Evolutionary conservation across 2,329 filamentous ascomycete species (phyloP), one percentile per base, ranked within the genome.

Genomic region (Neoarthrinium moseri): DNA sequence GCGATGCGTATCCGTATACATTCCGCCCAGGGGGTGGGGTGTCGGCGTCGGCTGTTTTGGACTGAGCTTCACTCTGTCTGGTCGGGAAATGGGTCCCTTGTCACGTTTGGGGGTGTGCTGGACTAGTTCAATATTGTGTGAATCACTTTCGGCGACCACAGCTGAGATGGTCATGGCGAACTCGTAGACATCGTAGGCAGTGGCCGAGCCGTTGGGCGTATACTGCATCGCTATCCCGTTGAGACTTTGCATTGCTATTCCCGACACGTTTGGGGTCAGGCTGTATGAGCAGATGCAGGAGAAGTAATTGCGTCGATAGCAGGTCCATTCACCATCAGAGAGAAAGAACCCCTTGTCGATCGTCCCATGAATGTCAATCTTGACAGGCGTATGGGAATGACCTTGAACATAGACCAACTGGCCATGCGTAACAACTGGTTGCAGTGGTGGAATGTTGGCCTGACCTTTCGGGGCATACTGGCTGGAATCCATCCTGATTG

Each of bases 51-150:
- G 77, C 13, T 81, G 81, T 43, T 80, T 83, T 5, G 89, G 86
- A 11, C 80, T 73, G 22, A 95, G 73, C 32, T 82, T 79, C 23
- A 86, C 72, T 60, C 80, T 84, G 27, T 83, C 81, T 4, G 91
- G 90, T 51, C 84, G 85, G 58, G 83, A 81, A 38, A 87, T 86
- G 1, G 89, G 90, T 0, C 90, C 89, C 61, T 92, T 92, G 73
- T 96, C 91, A 53, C 91, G 79, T 67, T 96, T 96, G 0, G 91
- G 89, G 0, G 91, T 95, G 63, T 96, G 90, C 64, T 95, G 90
- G 4, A 96, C 87, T 12, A 96, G 74, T 53, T 94, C 89, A 49
- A 95, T 90, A 41, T 72, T 75, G 65, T 95, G 91, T 23, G 82
- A 83, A 41, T 83, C 80, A 41, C 84, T 82, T 39, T 86, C 86